These are phyloP conservation scores for Ophiostoma angusticollis DNA, from an alignment of 2,329 filamentous ascomycete genomes.

Conservation along the genomic window DNA sequence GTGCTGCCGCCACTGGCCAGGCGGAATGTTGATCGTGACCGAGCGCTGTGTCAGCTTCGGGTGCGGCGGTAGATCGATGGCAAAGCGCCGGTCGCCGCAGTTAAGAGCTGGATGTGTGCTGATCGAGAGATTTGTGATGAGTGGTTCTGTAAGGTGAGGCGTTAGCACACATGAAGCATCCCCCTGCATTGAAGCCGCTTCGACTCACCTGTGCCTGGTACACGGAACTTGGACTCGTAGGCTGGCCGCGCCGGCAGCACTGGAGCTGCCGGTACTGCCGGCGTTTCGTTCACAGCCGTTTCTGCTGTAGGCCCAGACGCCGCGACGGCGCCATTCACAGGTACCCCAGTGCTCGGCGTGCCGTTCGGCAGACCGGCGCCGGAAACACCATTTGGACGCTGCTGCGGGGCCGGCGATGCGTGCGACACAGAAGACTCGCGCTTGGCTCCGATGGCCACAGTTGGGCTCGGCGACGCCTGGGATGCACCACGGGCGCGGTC, in stretches of 20 bases:
- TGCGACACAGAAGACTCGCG: slow-evolving; percentile 24
- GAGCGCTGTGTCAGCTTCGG: slow-evolving; percentile 56
- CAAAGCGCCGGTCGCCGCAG: slow-evolving; percentile 43
- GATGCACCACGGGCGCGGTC: slow-evolving; percentile 31
- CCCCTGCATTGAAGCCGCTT: no score
- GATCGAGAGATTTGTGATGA: slow-evolving; percentile 54
- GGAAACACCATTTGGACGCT: slow-evolving; percentile 20
- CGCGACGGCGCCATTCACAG: not conserved
- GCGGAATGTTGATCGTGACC: slow-evolving; percentile 56
- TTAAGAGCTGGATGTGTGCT: slow-evolving; percentile 56
- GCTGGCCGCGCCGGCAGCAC: slow-evolving; percentile 24
- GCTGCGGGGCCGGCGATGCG: slow-evolving; percentile 18
- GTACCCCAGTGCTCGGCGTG: slow-evolving; percentile 9
- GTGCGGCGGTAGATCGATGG: slow-evolving; percentile 52
- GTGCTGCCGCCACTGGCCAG: slow-evolving; percentile 56
- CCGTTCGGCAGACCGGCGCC: slow-evolving; percentile 19
- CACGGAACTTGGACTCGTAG: slow-evolving; percentile 24
- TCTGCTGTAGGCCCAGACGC: not conserved
- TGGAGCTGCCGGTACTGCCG: slow-evolving; percentile 15
- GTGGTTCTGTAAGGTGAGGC: slow-evolving; percentile 42
- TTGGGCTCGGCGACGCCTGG: slow-evolving; percentile 35
- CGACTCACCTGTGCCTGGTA: slow-evolving; percentile 29
- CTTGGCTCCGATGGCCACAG: slow-evolving; percentile 21
- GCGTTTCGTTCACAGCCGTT: slow-evolving; percentile 11
- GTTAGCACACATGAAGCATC: slow-evolving; percentile 14